Base-by-base conservation (phyloP, 805 yeast species). In the Sugiyamaella lignohabitans region DNA sequence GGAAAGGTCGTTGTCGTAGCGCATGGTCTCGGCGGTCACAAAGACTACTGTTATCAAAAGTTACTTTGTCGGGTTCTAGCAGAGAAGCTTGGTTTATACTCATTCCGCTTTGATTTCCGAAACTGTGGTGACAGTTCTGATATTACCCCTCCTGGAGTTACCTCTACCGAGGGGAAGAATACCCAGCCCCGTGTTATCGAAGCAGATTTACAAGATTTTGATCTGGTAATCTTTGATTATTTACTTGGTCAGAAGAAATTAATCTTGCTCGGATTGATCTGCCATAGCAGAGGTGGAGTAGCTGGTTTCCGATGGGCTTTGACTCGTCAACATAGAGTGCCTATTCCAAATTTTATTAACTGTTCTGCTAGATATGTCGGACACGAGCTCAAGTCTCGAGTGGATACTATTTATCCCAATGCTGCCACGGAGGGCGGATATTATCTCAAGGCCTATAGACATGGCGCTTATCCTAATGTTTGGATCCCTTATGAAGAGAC, bases 11-110 rank as follows among this genome's bases (percentile, higher is more conserved):
- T 82, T 0, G 59, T 88, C 4, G 59, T 88, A 16, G 54, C 79
- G n/a, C 97, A 89, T 61, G 97, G 97, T 1, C 83, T 77, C 51
- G 89, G 81, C 0, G 94, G 95, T 0, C 94, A 89, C 60, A 77
- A 87, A 54, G 77, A 84, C 67, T 83, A 86, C 60, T 79, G 86
- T 49, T 88, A 83, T 63, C 87, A 83, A 53, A 74, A 76, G 21
- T 56, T 66, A 14, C 63, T 87, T 38, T 89, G 94, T 0, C 74
- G 75, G 22, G 65, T 64, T 21, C 61, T 89, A 46, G 80, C 88
- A 0, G 60, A 66, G 1, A 73, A 74, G 14, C 61, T 74, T 49
- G 95, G 94, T 0, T 68, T 78, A 47, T 78, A 72, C 59, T 75
- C 83, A 2, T 71, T 87, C 42, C 69, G 97, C 53, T 80, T 88